Percentiles rank a stretch among this genome's conserved stretches.
Evolutionary conservation across 2,329 filamentous ascomycete genomes (phyloP).

Genomic region (Pseudogymnoascus sp.): DNA sequence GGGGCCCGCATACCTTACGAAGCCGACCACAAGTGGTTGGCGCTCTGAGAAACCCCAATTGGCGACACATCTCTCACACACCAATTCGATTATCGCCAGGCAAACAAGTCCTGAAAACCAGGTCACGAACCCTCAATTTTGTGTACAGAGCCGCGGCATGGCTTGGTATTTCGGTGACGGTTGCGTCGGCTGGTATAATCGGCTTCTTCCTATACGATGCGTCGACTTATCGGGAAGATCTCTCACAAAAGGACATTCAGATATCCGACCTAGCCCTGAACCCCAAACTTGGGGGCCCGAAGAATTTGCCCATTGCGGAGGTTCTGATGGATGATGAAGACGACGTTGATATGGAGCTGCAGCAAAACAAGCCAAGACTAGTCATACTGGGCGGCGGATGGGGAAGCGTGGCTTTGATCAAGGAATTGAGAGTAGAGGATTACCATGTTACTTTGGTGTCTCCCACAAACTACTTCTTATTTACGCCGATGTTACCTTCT

Average conservation of each 20-base stretch:
- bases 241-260: conserved; percentile 60
- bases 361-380: conserved; percentile 83
- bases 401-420: conserved; percentile 87
- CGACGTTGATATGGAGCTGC: conserved; percentile 54
- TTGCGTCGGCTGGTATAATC: conserved; percentile 60
- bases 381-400: conserved; percentile 92
- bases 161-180: conserved; percentile 66
- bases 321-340: conserved; percentile 86
- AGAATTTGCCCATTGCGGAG: conserved; percentile 89
- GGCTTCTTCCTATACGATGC: conserved; percentile 93
- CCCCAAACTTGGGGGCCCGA: conserved; percentile 77
- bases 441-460: conserved; percentile 96
- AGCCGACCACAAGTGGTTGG: background rate
- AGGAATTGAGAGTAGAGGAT: conserved; percentile 80
- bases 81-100: conserved; percentile 37
- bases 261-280: conserved; percentile 79
- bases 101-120: conserved; percentile 41
- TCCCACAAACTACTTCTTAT: conserved; percentile 92
- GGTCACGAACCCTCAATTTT: conserved; percentile 46
- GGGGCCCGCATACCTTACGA: background rate
- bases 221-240: conserved; percentile 72
- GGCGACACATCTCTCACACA: conserved; percentile 14
- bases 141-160: conserved; percentile 62
- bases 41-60: conserved; percentile 10
- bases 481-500: conserved; percentile 95